These are phyloP conservation scores for Rubus parviflorus DNA, from an alignment of 306 rosid genomes.

Conservation along the genomic window DNA sequence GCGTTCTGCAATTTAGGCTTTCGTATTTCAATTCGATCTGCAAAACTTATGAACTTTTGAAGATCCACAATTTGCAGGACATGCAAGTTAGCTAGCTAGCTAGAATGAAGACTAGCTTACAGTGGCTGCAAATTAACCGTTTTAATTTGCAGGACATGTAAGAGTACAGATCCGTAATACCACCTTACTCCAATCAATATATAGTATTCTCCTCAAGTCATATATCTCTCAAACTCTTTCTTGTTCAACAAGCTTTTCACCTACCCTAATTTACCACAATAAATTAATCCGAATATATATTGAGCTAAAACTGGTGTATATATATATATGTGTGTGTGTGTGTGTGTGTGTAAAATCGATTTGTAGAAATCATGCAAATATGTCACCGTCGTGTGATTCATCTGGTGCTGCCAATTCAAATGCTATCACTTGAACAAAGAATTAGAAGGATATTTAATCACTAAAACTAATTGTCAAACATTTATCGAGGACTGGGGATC, in stretches of 20 bases:
- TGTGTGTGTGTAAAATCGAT: background rate
- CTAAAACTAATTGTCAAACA: background rate
- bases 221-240: background rate
- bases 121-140: no score
- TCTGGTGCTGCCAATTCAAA: background rate
- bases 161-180: background rate
- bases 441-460: background rate
- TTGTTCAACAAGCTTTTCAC: background rate
- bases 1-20: no score
- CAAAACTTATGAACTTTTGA: background rate
- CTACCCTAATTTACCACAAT: background rate
- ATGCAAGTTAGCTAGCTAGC: no score
- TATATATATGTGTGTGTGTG: no score
- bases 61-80: background rate
- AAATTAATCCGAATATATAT: background rate
- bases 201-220: background rate
- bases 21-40: no score
- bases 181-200: background rate
- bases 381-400: background rate
- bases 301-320: no score
- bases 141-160: no score
- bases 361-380: background rate
- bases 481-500: background rate
- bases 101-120: no score
- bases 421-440: background rate